Conservation (phyloP, 495 filamentous ascomycete genomes). For the Venustampulla echinocandica region DNA sequence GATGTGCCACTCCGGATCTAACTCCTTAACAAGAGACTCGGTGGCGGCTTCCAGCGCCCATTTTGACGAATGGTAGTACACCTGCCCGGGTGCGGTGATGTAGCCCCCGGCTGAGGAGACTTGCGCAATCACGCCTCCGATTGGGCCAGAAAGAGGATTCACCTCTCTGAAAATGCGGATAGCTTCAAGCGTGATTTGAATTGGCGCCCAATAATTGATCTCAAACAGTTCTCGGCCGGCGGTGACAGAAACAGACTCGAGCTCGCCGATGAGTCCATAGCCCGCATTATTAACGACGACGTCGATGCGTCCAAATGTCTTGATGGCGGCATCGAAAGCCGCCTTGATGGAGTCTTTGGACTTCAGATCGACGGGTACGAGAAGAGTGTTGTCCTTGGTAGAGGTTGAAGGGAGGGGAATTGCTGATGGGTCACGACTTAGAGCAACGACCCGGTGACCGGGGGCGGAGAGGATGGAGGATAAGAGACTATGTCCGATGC, state of each 20-base stretch:
- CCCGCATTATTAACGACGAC: constrained; percentile 52
- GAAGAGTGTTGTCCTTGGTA: constrained; percentile 22
- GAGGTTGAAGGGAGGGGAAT: neutral
- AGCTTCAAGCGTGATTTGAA: constrained; percentile 34
- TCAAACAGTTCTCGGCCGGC: constrained; percentile 37
- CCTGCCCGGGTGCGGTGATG: constrained; percentile 33
- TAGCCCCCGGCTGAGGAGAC: constrained; percentile 45
- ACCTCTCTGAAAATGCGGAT: no score
- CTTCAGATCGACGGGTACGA: constrained; percentile 41
- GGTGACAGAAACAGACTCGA: constrained; percentile 34
- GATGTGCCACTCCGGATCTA: constrained; percentile 42
- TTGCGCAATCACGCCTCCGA: constrained; percentile 45
- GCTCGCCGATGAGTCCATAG: constrained; percentile 36
- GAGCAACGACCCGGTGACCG: neutral
- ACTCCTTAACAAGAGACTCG: constrained; percentile 41
- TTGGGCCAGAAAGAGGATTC: constrained; percentile 33
- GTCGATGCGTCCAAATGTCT: constrained; percentile 40
- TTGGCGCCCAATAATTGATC: constrained; percentile 46
- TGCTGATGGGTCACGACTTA: neutral
- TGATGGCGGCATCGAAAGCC: constrained; percentile 26
- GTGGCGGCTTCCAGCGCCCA: constrained; percentile 50
- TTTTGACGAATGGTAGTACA: constrained; percentile 49
- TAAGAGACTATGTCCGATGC: constrained; percentile 30
- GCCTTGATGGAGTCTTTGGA: constrained; percentile 34
- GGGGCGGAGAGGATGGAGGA: neutral